Percentiles rank a stretch among this genome's conserved stretches.
Conservation (phyloP, 441 rosid genomes). For the Flueggea neowawraea region DNA sequence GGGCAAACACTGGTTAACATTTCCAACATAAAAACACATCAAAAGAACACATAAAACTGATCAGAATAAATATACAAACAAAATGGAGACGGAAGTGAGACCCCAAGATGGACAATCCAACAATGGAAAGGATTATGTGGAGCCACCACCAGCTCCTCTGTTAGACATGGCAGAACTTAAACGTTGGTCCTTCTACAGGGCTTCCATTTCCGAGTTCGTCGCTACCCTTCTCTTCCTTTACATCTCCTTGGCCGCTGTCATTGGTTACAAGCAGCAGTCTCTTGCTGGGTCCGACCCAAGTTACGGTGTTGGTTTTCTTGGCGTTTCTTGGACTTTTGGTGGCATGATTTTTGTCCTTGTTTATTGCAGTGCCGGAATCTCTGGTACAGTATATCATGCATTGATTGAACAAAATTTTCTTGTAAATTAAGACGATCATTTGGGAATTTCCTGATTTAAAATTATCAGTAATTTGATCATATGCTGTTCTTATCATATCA, state of each 20-base stretch:
- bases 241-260: slow-evolving; percentile 54
- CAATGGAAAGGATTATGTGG: slow-evolving; percentile 54
- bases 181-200: slow-evolving; percentile 74
- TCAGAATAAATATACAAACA: slow-evolving; percentile 17
- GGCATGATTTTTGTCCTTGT: slow-evolving; percentile 74
- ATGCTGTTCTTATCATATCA: no score
- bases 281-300: slow-evolving; percentile 24
- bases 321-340: slow-evolving; percentile 80
- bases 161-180: slow-evolving; percentile 41
- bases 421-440: no score
- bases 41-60: no score
- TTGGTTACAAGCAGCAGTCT: slow-evolving; percentile 47
- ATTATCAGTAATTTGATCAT: no score
- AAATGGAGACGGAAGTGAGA: slow-evolving; percentile 22
- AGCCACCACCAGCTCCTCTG: slow-evolving; percentile 72
- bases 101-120: no score
- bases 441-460: no score
- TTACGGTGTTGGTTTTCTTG: slow-evolving; percentile 56
- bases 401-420: neutral
- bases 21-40: no score
- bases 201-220: slow-evolving; percentile 64
- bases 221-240: slow-evolving; percentile 75
- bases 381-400: slow-evolving; percentile 22
- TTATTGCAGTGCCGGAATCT: slow-evolving; percentile 82
- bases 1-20: no score